phyloP scores from a whole-genome alignment of 1,139 yeast species.

The Yamadazyma sp. region DNA sequence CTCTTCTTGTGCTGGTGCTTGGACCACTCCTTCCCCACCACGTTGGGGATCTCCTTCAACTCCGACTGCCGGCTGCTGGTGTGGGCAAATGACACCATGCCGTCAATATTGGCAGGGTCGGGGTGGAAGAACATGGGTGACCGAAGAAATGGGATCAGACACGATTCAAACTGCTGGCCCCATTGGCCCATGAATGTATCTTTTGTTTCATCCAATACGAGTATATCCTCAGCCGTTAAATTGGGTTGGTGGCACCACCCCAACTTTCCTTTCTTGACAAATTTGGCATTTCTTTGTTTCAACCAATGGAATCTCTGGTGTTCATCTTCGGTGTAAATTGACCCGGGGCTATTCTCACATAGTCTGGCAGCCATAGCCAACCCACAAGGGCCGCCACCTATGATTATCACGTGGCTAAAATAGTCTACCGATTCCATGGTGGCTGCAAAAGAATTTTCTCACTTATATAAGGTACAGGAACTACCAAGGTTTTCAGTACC shows the following conservation, averaged over 20 bases:
- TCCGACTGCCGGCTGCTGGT: slow-evolving; percentile 31
- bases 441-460: slow-evolving; percentile 5
- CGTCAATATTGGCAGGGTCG: slow-evolving; percentile 48
- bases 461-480: slow-evolving; percentile 4
- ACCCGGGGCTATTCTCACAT: slow-evolving; percentile 39
- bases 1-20: slow-evolving; percentile 42
- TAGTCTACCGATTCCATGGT: slow-evolving; percentile 11
- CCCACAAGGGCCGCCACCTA: slow-evolving; percentile 46
- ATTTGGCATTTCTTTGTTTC: slow-evolving; percentile 28
- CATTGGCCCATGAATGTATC: slow-evolving; percentile 42
- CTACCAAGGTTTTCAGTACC: slow-evolving; percentile 11
- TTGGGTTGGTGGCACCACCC: slow-evolving; percentile 17
- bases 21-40: slow-evolving; percentile 47
- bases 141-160: slow-evolving; percentile 44
- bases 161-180: slow-evolving; percentile 43
- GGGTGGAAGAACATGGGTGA: slow-evolving; percentile 54
- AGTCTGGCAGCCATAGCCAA: slow-evolving; percentile 36
- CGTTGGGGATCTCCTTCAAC: slow-evolving; percentile 43
- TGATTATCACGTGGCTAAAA: slow-evolving; percentile 32
- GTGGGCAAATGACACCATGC: slow-evolving; percentile 42
- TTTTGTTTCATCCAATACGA: slow-evolving; percentile 32
- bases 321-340: slow-evolving; percentile 42
- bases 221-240: slow-evolving; percentile 25
- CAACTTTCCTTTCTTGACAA: slow-evolving; percentile 10
- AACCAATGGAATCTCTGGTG: slow-evolving; percentile 46